Evolutionary conservation across 106 monocot species (phyloP), one percentile per base, ranked within the genome.

Genomic region (Dactylorhiza incarnata): DNA sequence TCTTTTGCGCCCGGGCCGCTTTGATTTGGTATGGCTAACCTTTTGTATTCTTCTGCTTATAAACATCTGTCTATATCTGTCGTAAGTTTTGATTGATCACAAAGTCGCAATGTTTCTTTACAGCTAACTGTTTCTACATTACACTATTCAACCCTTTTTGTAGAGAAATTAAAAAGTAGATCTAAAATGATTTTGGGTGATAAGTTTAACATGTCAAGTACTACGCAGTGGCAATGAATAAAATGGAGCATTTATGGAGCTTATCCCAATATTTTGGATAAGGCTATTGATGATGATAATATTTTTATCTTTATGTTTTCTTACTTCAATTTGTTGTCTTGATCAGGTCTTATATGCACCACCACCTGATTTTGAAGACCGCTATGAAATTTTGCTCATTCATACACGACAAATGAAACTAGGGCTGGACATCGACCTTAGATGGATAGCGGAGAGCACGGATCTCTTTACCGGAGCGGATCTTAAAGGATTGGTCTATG

Each of bases 1-100:
- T 67, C 89, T 97, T 75, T 78, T 94, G 83, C 89, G 97, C 68
- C 94, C 94, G 55, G 97, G 97, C 16, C 97, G 97, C 72, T 97
- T 97, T 78, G 97, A 97, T 86, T 81, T 89, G 94, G 94, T 94
- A 86, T 67, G 70, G 49, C 49, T 49, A 48, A 20, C 16, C 14
- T 23, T 12, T 72, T 24, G 22, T 48, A 19, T 23, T 72, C 17
- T 7, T 2, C 9, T 24, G 10, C 2, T 49, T 72, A 49, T 72
- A 48, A 23, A 3, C 48, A 48, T 49, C 4, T 22, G 22, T 72
- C 15, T 17, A 46, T 17, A n/a, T 47, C n/a, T 37, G 29, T 43
- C 26, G 2, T 61, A 9, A 61, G 22, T 22, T 61, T 61, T 61
- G 22, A 0, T 61, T 20, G 16, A 17, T 23, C 23, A 22, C 23